A percentile compares a stretch with the other conserved stretches of the same genome.
Conservation (phyloP, 2,329 filamentous ascomycete genomes). For the Myriosclerotinia duriaeana region DNA sequence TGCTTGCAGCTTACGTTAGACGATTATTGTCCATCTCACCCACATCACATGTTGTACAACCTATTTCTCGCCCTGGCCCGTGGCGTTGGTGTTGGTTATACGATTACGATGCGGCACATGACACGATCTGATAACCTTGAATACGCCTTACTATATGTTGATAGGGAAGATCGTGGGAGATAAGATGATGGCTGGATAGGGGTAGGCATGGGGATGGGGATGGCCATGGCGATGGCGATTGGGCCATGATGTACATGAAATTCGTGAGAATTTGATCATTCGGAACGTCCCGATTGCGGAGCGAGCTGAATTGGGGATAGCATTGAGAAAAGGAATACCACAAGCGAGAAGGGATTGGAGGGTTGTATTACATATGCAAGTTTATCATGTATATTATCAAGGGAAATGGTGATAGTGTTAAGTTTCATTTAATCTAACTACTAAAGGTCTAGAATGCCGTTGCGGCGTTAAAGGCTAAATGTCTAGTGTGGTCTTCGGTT, state of each 20-base stretch:
- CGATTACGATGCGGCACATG: background rate
- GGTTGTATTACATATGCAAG: background rate
- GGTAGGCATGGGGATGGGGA: too few relatives aligned
- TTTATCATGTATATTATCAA: background rate
- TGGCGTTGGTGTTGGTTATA: background rate
- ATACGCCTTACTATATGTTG: background rate
- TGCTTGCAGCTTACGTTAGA: conserved; percentile 10
- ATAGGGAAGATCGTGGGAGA: background rate
- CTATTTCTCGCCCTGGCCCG: background rate
- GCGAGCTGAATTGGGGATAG: background rate
- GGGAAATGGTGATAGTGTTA: background rate
- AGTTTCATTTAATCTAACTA: background rate
- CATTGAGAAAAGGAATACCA: too few relatives aligned
- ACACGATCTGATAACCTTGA: background rate
- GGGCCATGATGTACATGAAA: background rate
- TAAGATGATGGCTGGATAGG: background rate
- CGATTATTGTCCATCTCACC: background rate
- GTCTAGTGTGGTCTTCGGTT: background rate
- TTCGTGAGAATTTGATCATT: background rate
- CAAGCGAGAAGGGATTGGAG: background rate
- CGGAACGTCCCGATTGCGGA: background rate
- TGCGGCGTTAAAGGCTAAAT: background rate
- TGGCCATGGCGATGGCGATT: too few relatives aligned
- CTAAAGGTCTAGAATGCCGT: background rate
- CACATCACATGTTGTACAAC: background rate